Base-by-base conservation (phyloP, 2,329 filamentous ascomycete species). In the Aspergillus sp. region DNA sequence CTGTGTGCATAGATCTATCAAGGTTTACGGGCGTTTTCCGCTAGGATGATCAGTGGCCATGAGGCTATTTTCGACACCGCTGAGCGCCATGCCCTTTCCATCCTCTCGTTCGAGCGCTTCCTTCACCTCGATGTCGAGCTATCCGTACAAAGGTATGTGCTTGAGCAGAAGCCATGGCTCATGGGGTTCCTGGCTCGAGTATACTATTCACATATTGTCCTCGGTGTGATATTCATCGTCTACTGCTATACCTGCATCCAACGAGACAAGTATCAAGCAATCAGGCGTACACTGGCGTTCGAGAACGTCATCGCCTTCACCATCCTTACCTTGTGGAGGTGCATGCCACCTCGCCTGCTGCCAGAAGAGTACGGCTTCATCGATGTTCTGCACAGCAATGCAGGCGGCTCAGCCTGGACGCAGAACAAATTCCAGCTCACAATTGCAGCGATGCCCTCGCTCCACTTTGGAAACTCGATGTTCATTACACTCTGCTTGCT, bases 261-360 rank as follows among this genome's bases (percentile, higher is more conserved):
- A 2, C 68, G 74, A 0, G 62, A 70, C 3, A 75, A 70, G 0
- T 83, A 79, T 64, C 74, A 75, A 53, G 70, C 71, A 0, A 77
- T 81, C 19, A 76, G 81, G 32, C 80, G 82, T 23, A 79, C 80
- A 0, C 71, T 84, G 44, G 82, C 82, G n/a, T 62, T 79, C 3
- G 75, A 81, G 57, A 83, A 84, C 51, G 73, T 74, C 25, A 72
- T 84, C 52, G 80, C 81, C 7, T 84, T 84, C 51, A 67, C 78
- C 50, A 75, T 83, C 50, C 70, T 84, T 15, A 80, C 80, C 0
- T 38, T 76, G 2, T 83, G 80, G 76, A 78, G 81, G 17, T 82
- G 81, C 69, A 77, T 74, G 58, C 81, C 82, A 2, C 82, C 81
- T 0, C 77, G 81, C 2, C 69, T 84, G n/a, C 74, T 84, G 0